Percentiles rank a stretch among this genome's conserved stretches.
Conservation (phyloP, 306 rosid species). For the Vigna unguiculata region DNA sequence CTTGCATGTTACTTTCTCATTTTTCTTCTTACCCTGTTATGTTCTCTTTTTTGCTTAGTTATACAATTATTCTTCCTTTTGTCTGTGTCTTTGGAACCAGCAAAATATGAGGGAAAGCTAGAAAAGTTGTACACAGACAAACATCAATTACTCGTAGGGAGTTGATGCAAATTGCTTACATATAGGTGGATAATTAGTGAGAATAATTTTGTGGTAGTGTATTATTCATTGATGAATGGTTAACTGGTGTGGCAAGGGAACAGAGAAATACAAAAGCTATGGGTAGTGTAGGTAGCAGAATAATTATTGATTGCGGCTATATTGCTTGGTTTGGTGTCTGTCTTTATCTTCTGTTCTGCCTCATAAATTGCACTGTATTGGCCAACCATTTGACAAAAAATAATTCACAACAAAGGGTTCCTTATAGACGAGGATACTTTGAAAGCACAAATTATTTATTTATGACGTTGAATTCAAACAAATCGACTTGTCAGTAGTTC, state of each 20-base stretch:
- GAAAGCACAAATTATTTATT: neutral
- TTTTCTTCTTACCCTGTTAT: neutral
- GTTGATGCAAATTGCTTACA: neutral
- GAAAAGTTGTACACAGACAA: neutral
- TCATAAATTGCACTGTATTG: neutral
- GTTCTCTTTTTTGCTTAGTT: neutral
- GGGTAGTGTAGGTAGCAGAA: neutral
- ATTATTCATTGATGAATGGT: neutral
- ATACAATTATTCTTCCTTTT: neutral
- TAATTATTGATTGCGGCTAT: neutral
- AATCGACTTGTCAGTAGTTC: neutral
- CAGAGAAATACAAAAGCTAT: constrained; percentile 17
- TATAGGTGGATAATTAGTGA: constrained; percentile 3
- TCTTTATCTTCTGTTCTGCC: constrained; percentile 29
- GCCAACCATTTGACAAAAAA: constrained; percentile 17
- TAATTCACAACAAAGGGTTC: no score
- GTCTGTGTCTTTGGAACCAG: constrained; percentile 17
- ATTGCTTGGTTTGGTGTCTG: neutral
- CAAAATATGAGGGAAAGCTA: neutral
- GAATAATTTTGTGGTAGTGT: neutral
- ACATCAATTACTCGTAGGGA: neutral
- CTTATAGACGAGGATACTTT: neutral
- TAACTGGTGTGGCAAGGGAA: neutral
- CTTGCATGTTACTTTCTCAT: neutral
- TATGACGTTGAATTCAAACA: neutral